A percentile compares a stretch with the other conserved stretches of the same genome.
These are phyloP conservation scores for Diaporthe longicolla DNA, from an alignment of 2,329 filamentous ascomycete species.

Conservation along the genomic window DNA sequence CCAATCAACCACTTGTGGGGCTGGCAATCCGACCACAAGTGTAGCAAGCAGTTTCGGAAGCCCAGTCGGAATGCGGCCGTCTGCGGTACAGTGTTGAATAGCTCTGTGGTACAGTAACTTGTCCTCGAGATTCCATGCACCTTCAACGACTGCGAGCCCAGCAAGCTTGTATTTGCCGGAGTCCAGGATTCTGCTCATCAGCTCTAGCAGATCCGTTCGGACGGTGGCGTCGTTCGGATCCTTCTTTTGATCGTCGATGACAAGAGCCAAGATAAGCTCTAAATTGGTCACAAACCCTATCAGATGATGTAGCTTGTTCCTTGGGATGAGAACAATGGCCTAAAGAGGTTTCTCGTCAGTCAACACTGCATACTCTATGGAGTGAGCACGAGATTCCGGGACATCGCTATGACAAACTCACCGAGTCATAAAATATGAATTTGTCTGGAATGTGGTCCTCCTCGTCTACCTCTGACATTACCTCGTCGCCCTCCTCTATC, in stretches of 20 bases:
- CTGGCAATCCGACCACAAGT: background rate
- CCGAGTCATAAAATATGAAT: slow-evolving; percentile 18
- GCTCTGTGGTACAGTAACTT: slow-evolving; percentile 14
- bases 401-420: background rate
- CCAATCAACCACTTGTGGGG: slow-evolving; percentile 5
- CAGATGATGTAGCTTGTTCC: background rate
- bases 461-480: background rate
- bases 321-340: slow-evolving; percentile 27
- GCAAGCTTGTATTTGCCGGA: too few relatives aligned
- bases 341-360: background rate
- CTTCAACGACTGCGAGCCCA: background rate
- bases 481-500: slow-evolving; percentile 37
- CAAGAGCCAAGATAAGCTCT: background rate
- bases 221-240: background rate
- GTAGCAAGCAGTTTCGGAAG: slow-evolving; percentile 16
- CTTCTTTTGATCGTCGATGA: background rate
- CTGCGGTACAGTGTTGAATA: slow-evolving; percentile 5
- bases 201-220: background rate
- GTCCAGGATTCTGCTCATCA: slow-evolving; percentile 17
- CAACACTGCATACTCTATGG: background rate
- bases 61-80: background rate
- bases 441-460: background rate
- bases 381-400: background rate
- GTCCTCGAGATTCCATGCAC: background rate
- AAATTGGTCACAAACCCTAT: background rate